These are phyloP conservation scores for Ustilago curta DNA, from an alignment of 1,284 basidiomycete genomes.

Conservation along the genomic window DNA sequence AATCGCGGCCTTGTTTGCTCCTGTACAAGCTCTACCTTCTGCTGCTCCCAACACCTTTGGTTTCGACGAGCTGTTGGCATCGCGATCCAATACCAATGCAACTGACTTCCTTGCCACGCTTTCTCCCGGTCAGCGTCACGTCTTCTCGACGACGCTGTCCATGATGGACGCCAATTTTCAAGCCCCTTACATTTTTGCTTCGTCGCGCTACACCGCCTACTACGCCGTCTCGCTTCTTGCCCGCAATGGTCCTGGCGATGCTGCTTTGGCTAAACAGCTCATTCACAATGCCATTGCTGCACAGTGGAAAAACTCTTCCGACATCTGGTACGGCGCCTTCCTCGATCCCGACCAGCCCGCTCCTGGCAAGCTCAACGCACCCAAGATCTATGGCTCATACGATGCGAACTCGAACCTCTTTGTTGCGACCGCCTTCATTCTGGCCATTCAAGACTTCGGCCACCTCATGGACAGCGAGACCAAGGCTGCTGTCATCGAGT, in stretches of 20 bases:
- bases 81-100: conserved; percentile 10
- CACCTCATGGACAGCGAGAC: conserved; percentile 32
- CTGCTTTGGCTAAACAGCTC: conserved; percentile 26
- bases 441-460: conserved; percentile 34
- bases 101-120: conserved; percentile 30
- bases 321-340: conserved; percentile 46
- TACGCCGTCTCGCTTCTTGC: conserved; percentile 39
- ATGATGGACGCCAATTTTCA: conserved; percentile 36
- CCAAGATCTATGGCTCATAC: conserved; percentile 41
- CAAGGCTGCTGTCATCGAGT: conserved; percentile 28
- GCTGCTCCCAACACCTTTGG: not conserved
- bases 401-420: conserved; percentile 46
- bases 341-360: conserved; percentile 32
- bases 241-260: conserved; percentile 36
- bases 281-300: conserved; percentile 33
- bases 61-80: conserved; percentile 19
- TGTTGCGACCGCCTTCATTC: conserved; percentile 41
- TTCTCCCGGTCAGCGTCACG: conserved; percentile 29
- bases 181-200: conserved; percentile 35
- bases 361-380: conserved; percentile 31
- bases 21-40: conserved; percentile 14
- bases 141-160: conserved; percentile 20
- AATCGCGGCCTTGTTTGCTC: conserved; percentile 1
- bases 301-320: conserved; percentile 24
- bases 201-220: conserved; percentile 40